Base-by-base conservation (phyloP, 2,329 filamentous ascomycete species). In the Graphilbum fragrans region DNA sequence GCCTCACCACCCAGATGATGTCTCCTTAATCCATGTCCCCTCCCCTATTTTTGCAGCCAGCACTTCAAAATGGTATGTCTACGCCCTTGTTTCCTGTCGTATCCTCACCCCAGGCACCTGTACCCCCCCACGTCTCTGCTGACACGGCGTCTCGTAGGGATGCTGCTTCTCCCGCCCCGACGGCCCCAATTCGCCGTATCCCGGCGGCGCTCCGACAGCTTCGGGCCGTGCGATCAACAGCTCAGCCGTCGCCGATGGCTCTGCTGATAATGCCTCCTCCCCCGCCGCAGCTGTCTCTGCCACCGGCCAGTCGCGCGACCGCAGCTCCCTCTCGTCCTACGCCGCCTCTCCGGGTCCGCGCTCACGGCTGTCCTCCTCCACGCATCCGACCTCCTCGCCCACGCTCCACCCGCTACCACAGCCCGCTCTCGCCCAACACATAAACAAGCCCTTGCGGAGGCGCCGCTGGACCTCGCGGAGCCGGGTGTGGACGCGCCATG, bases 401-500 rank as follows among this genome's bases (percentile, higher is more conserved):
- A 7, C 7, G 23, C 7, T 12, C 7, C 23, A 7, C 7, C 23
- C 23, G 23, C 23, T 7, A 12, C 7, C 23, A 7, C 23, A 27
- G 7, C 7, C 29, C 29, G 29, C 70, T 3, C 64, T 79, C 6
- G 66, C 68, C 37, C 71, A 82, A 52, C 80, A 82, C 55, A 81
- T 82, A 55, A 83, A 86, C 53, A 73, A 74, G 50, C 80, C 82
- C 1, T 64, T 88, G 32, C 72, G 72, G 35, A 69, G 67, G 1
- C 80, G 83, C 50, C 62, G 70, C 41, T 87, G 82, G 82, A 64
- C 64, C 12, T 75, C 79, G 43, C 71, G 69, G 46, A 67, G 70
- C 41, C 74, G 74, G 18, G 60, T 64, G 16, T 93, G 84, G 84
- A 87, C 83, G 1, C 75, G 72, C n/a, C 55, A 62, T 16, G 66